phyloP scores from a whole-genome alignment of 2,329 filamentous ascomycete species.

The Cryphonectria radicalis region DNA sequence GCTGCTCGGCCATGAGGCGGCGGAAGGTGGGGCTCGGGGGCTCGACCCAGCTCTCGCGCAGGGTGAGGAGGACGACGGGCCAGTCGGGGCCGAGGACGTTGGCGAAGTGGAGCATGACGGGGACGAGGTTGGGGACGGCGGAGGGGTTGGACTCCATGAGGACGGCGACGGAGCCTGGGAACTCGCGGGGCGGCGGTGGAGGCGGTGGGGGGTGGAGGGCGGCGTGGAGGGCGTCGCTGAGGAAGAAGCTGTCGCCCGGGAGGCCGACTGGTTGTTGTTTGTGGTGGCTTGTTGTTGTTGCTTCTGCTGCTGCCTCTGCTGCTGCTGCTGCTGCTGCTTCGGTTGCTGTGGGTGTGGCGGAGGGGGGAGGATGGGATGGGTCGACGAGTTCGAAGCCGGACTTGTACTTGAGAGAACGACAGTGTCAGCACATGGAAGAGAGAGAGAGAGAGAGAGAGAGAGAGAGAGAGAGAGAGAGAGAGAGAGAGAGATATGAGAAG shows the following conservation, averaged over 20 bases:
- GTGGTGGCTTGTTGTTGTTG: not conserved
- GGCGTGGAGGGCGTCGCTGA: constrained; percentile 24
- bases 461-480: too few species aligned
- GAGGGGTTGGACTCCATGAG: constrained; percentile 49
- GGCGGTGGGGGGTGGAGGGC: constrained; percentile 18
- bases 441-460: not conserved
- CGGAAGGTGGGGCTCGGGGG: constrained; percentile 40
- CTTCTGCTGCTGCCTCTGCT: not conserved
- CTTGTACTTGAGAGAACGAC: not conserved
- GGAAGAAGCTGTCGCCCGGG: constrained; percentile 26
- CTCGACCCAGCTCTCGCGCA: constrained; percentile 35
- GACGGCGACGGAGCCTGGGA: constrained; percentile 32
- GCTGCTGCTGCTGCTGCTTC: not conserved
- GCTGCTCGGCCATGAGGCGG: constrained; percentile 40
- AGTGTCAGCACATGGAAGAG: not conserved
- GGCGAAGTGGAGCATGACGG: constrained; percentile 40
- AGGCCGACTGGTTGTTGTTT: not conserved
- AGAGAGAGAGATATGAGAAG: not conserved
- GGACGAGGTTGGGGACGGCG: constrained; percentile 40
- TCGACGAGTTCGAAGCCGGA: constrained; percentile 27
- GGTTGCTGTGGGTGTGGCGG: not conserved
- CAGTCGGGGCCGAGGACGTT: constrained; percentile 46
- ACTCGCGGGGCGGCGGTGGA: constrained; percentile 10
- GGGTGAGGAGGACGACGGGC: constrained; percentile 50
- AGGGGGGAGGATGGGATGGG: constrained; percentile 8